A percentile compares a stretch with the other conserved stretches of the same genome.
Evolutionary conservation across 2,329 filamentous ascomycete species (phyloP).

Genomic region (Scedosporium dehoogii): DNA sequence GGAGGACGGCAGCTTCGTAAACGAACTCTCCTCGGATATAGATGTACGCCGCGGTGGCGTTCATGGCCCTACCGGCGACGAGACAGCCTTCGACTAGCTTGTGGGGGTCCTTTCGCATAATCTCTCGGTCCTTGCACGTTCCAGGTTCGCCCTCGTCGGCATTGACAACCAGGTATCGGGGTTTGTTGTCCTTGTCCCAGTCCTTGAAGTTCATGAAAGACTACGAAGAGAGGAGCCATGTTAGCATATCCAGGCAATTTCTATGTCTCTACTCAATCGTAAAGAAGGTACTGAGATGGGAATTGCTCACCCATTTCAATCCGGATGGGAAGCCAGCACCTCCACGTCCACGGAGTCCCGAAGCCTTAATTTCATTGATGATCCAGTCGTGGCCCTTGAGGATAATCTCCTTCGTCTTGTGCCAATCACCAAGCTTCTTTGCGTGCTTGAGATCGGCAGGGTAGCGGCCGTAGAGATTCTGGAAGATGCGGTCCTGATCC

Average conservation of each 20-base stretch:
- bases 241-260: not conserved
- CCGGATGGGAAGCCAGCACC: slow-evolving; percentile 97
- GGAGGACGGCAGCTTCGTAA: slow-evolving; percentile 85
- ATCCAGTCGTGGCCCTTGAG: slow-evolving; percentile 97
- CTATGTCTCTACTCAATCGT: not conserved
- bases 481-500: slow-evolving; percentile 98
- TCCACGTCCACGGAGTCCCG: slow-evolving; percentile 87
- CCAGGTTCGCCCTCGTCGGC: slow-evolving; percentile 97
- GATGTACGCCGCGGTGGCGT: slow-evolving; percentile 96
- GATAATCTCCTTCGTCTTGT: slow-evolving; percentile 98
- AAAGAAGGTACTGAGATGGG: not conserved
- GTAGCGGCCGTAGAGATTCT: slow-evolving; percentile 93
- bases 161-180: slow-evolving; percentile 94
- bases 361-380: slow-evolving; percentile 94
- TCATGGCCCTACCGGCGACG: slow-evolving; percentile 95
- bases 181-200: slow-evolving; percentile 96
- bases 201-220: slow-evolving; percentile 99
- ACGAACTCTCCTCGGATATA: slow-evolving; percentile 99
- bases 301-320: slow-evolving; percentile 82
- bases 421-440: slow-evolving; percentile 97
- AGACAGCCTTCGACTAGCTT: slow-evolving; percentile 97
- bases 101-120: slow-evolving; percentile 99
- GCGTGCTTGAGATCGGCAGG: slow-evolving; percentile 86
- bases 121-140: slow-evolving; percentile 98
- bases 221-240: slow-evolving; percentile 32